A percentile compares a stretch with the other conserved stretches of the same genome.
phyloP scores from a whole-genome alignment of 2,329 filamentous ascomycete genomes.

The Aspergillus latus region DNA sequence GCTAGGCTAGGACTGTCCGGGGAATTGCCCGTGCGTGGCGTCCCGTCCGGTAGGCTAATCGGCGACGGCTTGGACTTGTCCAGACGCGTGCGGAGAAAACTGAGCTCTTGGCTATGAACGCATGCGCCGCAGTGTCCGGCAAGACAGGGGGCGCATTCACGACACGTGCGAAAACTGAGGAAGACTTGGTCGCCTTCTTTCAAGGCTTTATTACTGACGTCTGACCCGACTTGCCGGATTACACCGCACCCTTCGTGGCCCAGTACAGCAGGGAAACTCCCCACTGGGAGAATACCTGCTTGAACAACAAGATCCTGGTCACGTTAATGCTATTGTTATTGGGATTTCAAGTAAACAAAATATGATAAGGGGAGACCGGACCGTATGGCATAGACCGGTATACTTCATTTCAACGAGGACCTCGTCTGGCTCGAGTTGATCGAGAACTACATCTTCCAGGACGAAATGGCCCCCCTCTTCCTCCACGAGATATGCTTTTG shows the following conservation, averaged over 20 bases:
- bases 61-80: conserved; percentile 21
- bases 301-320: conserved; percentile 30
- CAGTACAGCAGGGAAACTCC: conserved; percentile 27
- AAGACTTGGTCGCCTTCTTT: conserved; percentile 33
- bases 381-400: conserved; percentile 36
- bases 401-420: conserved; percentile 39
- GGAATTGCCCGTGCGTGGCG: conserved; percentile 32
- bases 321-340: neutral
- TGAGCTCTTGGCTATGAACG: conserved; percentile 21
- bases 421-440: conserved; percentile 30
- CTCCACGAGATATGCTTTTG: conserved; percentile 7
- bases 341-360: no score
- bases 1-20: conserved; percentile 37
- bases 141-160: conserved; percentile 22
- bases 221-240: neutral
- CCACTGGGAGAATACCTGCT: conserved; percentile 25
- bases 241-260: conserved; percentile 28
- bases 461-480: conserved; percentile 5
- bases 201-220: neutral
- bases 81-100: conserved; percentile 27
- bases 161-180: conserved; percentile 28
- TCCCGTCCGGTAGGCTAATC: conserved; percentile 18
- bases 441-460: conserved; percentile 29
- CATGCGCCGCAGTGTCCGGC: conserved; percentile 25
- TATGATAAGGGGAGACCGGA: conserved; percentile 9